Evolutionary conservation across 257 asterid genomes (phyloP).

Genomic region (Nicotiana sylvestris): DNA sequence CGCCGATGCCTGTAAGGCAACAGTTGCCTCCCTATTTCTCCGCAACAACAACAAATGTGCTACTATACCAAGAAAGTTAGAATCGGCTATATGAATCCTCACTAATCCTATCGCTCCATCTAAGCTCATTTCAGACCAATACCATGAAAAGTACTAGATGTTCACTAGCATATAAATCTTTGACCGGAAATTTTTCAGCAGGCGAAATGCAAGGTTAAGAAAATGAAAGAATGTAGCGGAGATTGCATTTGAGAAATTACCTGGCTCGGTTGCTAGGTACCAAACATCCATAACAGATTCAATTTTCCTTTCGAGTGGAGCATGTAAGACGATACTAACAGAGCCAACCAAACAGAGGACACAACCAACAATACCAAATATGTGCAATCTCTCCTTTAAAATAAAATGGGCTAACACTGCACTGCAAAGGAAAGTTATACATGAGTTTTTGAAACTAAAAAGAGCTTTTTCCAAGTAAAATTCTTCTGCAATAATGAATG

Average conservation of each 20-base stretch:
- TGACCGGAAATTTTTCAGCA: not conserved
- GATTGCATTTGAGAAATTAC: constrained; percentile 13
- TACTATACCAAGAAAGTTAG: not conserved
- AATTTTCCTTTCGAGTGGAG: constrained; percentile 51
- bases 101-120: not conserved
- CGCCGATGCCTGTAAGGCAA: not conserved
- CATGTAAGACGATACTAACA: constrained; percentile 47
- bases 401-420: constrained; percentile 46
- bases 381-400: constrained; percentile 41
- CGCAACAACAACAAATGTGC: not conserved
- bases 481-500: not conserved
- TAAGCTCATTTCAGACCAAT: not conserved
- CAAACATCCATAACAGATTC: constrained; percentile 62
- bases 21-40: not conserved
- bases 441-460: constrained; percentile 1
- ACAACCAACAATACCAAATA: constrained; percentile 65
- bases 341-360: constrained; percentile 67
- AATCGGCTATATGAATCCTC: not conserved
- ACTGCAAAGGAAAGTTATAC: constrained; percentile 32
- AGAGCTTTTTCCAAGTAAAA: not conserved
- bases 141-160: not conserved
- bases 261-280: constrained; percentile 54
- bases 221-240: not conserved
- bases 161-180: not conserved
- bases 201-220: not conserved